These are phyloP conservation scores for Ampelocalamus luodianensis DNA, from an alignment of 176 grass and related monocot species.

Conservation along the genomic window DNA sequence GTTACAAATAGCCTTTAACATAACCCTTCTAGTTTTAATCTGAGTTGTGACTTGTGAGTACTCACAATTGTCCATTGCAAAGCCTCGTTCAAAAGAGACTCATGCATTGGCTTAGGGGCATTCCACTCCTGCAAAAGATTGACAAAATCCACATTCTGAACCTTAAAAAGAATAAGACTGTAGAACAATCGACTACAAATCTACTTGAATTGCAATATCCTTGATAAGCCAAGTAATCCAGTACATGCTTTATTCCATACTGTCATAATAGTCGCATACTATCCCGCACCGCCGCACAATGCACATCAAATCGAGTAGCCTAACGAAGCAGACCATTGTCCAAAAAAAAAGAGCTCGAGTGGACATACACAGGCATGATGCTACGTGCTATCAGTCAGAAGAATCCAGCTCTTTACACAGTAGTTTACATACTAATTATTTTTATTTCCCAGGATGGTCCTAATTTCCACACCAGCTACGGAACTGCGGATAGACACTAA, in stretches of 20 bases:
- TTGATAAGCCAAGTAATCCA: not conserved
- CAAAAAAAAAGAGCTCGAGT: not conserved
- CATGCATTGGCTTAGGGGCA: conserved; percentile 82
- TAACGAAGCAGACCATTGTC: not conserved
- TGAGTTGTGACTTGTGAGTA: conserved; percentile 12
- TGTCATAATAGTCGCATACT: not conserved
- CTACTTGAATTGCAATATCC: conserved; percentile 1
- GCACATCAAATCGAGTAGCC: not conserved
- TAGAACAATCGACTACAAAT: not conserved
- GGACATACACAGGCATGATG: no score
- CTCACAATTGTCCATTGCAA: conserved; percentile 60
- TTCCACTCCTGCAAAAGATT: conserved; percentile 77
- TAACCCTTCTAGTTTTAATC: conserved; percentile 1
- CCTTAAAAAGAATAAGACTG: not conserved
- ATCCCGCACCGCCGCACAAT: not conserved
- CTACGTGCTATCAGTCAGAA: not conserved
- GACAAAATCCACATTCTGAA: not conserved
- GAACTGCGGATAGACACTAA: not conserved
- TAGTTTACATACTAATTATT: not conserved
- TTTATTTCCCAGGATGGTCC: no score
- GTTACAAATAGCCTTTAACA: conserved; percentile 16
- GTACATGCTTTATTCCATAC: not conserved
- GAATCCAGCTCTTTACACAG: not conserved
- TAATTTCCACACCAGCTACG: no score
- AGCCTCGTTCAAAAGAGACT: conserved; percentile 67